Conservation (phyloP, 139 green algal genomes). For the Coccomyxa sp. region DNA sequence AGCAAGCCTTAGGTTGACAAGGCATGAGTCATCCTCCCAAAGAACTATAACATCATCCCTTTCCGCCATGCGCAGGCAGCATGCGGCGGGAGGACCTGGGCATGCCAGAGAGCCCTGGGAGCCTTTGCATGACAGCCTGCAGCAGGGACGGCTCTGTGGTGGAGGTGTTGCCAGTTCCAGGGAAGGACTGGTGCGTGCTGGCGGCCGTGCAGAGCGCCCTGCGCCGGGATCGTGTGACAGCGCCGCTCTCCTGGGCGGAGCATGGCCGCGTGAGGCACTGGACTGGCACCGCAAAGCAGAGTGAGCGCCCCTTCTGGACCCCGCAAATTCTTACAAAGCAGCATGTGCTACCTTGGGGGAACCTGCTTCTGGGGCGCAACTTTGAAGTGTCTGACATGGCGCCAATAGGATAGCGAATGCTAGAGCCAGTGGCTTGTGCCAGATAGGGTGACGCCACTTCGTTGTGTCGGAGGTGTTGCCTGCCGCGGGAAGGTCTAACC, state of each 20-base stretch:
- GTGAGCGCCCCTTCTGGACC: too few relatives aligned
- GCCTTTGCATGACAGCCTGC: background rate
- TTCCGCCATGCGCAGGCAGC: too few relatives aligned
- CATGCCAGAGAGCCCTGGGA: too few relatives aligned
- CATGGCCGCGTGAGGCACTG: background rate
- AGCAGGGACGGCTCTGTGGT: background rate
- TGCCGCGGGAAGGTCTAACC: background rate
- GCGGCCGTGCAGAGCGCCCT: background rate
- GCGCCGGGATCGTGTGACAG: background rate
- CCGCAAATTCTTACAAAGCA: too few relatives aligned
- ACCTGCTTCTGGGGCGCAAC: too few relatives aligned
- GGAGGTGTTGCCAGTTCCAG: background rate
- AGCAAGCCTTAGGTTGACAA: background rate
- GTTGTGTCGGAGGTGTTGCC: too few relatives aligned
- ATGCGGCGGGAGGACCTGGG: background rate
- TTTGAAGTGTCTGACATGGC: background rate
- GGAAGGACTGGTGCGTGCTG: background rate
- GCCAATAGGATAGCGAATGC: background rate
- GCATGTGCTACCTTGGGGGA: too few relatives aligned
- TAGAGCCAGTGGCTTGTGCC: background rate
- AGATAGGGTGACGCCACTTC: background rate
- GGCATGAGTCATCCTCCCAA: background rate
- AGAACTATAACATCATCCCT: too few relatives aligned
- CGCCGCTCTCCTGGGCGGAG: background rate
- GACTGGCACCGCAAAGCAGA: background rate